Conservation (phyloP, 2,329 filamentous ascomycete genomes). For the Rutstroemia sydowiana region DNA sequence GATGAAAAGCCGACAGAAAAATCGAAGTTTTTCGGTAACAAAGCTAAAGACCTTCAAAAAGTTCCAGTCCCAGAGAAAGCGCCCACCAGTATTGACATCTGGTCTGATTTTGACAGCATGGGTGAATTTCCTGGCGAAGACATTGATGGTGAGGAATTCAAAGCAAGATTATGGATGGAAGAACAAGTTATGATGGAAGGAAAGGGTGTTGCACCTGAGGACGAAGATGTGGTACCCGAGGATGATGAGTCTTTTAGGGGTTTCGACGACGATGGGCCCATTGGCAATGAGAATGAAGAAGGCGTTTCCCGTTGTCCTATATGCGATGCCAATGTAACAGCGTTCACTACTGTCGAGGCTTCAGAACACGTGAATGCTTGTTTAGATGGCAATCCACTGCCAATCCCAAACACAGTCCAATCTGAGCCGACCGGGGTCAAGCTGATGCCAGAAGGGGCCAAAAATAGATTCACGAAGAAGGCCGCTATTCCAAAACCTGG, state of each 20-base stretch:
- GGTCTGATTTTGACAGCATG: slow-evolving; percentile 48
- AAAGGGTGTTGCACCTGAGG: no score
- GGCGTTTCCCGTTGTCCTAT: slow-evolving; percentile 58
- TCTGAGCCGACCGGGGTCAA: slow-evolving; percentile 17
- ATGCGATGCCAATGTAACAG: slow-evolving; percentile 58
- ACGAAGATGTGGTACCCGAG: slow-evolving; percentile 39
- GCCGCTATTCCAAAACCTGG: slow-evolving; percentile 68
- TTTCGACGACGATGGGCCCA: slow-evolving; percentile 14
- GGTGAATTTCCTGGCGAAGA: slow-evolving; percentile 47
- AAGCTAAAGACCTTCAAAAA: slow-evolving; percentile 1
- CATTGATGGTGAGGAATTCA: slow-evolving; percentile 52
- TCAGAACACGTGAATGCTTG: slow-evolving; percentile 88
- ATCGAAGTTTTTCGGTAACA: slow-evolving; percentile 11
- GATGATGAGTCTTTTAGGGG: slow-evolving; percentile 26
- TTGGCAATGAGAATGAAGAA: slow-evolving; percentile 13
- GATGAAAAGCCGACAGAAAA: neutral
- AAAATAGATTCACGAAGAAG: slow-evolving; percentile 49
- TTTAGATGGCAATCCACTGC: slow-evolving; percentile 71
- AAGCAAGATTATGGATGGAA: slow-evolving; percentile 64
- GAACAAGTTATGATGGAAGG: slow-evolving; percentile 64
- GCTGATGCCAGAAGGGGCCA: slow-evolving; percentile 18
- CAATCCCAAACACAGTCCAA: slow-evolving; percentile 37
- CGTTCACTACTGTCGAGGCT: slow-evolving; percentile 57
- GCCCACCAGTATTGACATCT: slow-evolving; percentile 42
- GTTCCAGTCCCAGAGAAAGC: slow-evolving; percentile 41